Conservation (phyloP, 2,329 filamentous ascomycete genomes). For the Neoscytalidium dimidiatum region DNA sequence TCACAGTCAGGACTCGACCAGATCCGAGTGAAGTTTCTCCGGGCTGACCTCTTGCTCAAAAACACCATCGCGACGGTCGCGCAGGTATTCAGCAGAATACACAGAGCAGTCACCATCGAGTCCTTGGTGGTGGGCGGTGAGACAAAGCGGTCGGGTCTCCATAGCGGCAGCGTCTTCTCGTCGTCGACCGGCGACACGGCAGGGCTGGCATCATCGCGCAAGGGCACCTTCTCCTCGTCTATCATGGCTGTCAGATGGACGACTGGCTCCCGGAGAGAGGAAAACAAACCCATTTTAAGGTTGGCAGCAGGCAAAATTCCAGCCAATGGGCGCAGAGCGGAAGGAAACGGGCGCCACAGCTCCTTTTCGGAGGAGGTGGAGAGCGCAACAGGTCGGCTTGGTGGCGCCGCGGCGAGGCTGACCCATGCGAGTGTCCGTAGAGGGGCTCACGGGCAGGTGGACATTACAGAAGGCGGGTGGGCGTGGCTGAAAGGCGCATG, state of each 20-base stretch:
- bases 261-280: background rate
- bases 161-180: slow-evolving; percentile 16
- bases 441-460: background rate
- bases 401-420: background rate
- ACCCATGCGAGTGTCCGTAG: background rate
- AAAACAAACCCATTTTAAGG: slow-evolving; percentile 9
- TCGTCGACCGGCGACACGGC: slow-evolving; percentile 9
- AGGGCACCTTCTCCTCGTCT: slow-evolving; percentile 8
- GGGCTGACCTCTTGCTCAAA: slow-evolving; percentile 41
- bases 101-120: slow-evolving; percentile 40
- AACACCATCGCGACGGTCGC: slow-evolving; percentile 48
- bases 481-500: slow-evolving; percentile 9
- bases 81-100: slow-evolving; percentile 47
- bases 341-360: background rate
- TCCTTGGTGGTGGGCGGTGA: slow-evolving; percentile 23
- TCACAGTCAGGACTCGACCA: background rate
- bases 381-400: background rate
- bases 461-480: background rate
- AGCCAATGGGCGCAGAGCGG: background rate
- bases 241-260: background rate
- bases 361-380: background rate
- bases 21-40: slow-evolving; percentile 28
- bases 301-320: background rate
- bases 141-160: slow-evolving; percentile 4
- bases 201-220: background rate